Evolutionary conservation across 176 grass and related monocot genomes (phyloP).

Genomic region (Eleusine indica): DNA sequence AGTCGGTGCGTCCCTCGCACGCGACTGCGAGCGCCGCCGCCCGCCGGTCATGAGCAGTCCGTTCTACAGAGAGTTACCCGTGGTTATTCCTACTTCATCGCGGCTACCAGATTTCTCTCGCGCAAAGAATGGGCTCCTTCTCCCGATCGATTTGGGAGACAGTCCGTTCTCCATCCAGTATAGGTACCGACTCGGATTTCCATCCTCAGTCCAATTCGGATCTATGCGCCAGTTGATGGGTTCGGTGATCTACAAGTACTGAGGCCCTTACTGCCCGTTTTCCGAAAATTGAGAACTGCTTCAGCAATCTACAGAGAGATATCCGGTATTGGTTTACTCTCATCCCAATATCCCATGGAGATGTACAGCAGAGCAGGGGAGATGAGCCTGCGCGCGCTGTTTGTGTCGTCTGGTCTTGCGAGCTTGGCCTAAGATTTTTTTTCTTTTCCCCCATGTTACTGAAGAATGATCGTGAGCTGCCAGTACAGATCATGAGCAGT

Average conservation of each 20-base stretch:
- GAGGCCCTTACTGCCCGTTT: background rate
- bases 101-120: too few species aligned
- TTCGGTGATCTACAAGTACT: background rate
- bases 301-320: background rate
- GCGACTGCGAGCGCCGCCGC: too few species aligned
- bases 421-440: background rate
- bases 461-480: too few species aligned
- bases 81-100: rapidly evolving
- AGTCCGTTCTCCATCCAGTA: background rate
- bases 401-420: background rate
- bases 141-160: background rate
- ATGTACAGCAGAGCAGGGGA: background rate
- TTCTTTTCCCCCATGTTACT: background rate
- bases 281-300: background rate
- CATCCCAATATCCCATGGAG: background rate
- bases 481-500: too few species aligned
- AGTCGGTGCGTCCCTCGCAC: too few species aligned
- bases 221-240: background rate
- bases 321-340: background rate
- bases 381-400: background rate
- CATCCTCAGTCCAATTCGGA: background rate
- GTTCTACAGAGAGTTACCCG: too few species aligned
- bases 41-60: too few species aligned
- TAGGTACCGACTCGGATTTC: background rate
- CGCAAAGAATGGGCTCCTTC: too few species aligned